Evolutionary conservation across 495 filamentous ascomycete species (phyloP), one percentile per base, ranked within the genome.

Genomic region (Geopyxis carbonaria): DNA sequence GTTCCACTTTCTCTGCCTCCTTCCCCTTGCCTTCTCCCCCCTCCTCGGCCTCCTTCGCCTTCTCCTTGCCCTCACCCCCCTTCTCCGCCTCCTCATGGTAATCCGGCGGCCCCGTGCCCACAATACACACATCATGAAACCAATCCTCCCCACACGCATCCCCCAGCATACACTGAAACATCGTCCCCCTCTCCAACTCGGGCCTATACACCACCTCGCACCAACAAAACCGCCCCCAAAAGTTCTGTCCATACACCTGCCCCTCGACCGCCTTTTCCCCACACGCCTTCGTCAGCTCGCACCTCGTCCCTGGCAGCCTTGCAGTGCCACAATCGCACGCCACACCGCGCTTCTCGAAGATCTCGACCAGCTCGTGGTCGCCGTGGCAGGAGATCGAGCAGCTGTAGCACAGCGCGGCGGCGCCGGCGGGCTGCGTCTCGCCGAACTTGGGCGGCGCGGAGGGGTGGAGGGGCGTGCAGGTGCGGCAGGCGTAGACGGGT

Each of bases 321-420:
- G 78, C 80, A 0, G 86, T 94, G 9, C 91, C 91, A 53, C 91
- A 99, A 56, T 99, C 91, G 61, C 91, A 99, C 20, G 81, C 81
- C 54, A 95, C 93, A 57, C 92, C 75, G 45, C 91, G 74, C 63
- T 93, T 93, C 57, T 69, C 73, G 67, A 99, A 99, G 13, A 99
- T 79, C 61, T 99, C 91, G 20, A 94, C 91, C 16, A 99, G 68
- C 3, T 71, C 78, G 52, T 95, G 91, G 54, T 94, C 85, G 38
- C 89, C 85, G 48, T 99, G 89, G 57, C 89, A 99, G 47, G 83
- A 74, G 24, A 99, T 89, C 13, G 83, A 93, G 64, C 89, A 99
- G 16, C 83, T 78, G 51, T 97, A 97, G 63, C 89, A 97, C 42
- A 97, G 74, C 15, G 75, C 89, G 5, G 86, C 89, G 3, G n/a